phyloP scores from a whole-genome alignment of 179 eudicot species.

The Carnegiea gigantea region DNA sequence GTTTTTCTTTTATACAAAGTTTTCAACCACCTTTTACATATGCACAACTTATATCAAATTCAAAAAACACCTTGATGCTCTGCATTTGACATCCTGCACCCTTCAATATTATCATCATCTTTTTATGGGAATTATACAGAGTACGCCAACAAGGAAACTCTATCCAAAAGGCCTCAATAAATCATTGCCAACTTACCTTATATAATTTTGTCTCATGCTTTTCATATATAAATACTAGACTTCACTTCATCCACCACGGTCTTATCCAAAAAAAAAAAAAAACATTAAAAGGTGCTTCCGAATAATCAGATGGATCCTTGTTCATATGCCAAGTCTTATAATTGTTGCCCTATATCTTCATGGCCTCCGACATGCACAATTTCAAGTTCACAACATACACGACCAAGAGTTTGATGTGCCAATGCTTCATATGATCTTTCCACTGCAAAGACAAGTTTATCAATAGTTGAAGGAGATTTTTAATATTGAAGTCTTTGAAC shows the following conservation, averaged over 20 bases:
- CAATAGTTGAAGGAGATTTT: not conserved
- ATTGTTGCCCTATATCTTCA: not conserved
- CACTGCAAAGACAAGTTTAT: not conserved
- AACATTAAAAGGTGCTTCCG: not conserved
- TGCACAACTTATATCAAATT: too few species aligned
- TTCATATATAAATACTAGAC: not conserved
- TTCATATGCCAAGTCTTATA: not conserved
- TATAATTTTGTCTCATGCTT: not conserved
- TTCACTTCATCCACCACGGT: not conserved
- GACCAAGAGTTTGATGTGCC: not conserved
- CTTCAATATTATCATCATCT: too few species aligned
- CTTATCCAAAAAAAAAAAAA: not conserved
- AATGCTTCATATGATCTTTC: not conserved
- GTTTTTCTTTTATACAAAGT: too few species aligned
- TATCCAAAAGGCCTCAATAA: too few species aligned
- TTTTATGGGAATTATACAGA: too few species aligned
- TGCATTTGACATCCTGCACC: too few species aligned
- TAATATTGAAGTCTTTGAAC: not conserved
- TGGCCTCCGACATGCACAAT: not conserved
- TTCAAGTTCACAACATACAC: not conserved
- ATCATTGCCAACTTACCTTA: too few species aligned
- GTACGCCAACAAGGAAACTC: too few species aligned
- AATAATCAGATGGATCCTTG: not conserved
- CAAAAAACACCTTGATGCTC: too few species aligned
- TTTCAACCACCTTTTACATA: too few species aligned